Conservation (phyloP, 164 flowering plant species). For the Annona squamosa region DNA sequence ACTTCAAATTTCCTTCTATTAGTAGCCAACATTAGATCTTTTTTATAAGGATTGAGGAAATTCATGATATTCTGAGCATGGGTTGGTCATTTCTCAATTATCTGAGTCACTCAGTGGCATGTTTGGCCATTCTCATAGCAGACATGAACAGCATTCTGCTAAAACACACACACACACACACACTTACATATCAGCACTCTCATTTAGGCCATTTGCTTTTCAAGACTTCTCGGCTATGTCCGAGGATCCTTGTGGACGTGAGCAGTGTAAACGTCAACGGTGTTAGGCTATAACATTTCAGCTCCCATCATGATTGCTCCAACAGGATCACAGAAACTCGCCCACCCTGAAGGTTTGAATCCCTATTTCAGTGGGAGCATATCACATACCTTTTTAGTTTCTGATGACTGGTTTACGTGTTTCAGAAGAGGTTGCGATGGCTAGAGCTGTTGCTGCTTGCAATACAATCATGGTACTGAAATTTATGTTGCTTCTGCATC, state of each 20-base stretch:
- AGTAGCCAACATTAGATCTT: too few species aligned
- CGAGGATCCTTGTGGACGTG: conserved; percentile 71
- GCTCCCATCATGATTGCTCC: conserved; percentile 86
- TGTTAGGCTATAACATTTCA: conserved; percentile 51
- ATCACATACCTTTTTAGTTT: background rate
- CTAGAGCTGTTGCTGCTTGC: conserved; percentile 72
- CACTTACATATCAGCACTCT: too few species aligned
- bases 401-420: conserved; percentile 1
- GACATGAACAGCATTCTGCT: too few species aligned
- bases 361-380: background rate
- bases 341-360: conserved; percentile 62
- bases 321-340: conserved; percentile 53
- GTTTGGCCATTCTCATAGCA: too few species aligned
- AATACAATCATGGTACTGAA: conserved; percentile 61
- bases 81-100: background rate
- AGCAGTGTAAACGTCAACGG: conserved; percentile 54
- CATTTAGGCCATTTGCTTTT: too few species aligned
- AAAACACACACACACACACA: too few species aligned
- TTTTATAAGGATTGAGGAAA: too few species aligned
- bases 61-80: too few species aligned
- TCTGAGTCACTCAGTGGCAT: background rate
- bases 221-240: conserved; percentile 42
- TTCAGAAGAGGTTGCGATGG: conserved; percentile 79
- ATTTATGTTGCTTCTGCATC: too few species aligned
- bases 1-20: too few species aligned